These are phyloP conservation scores for Trichoderma sp. DNA, from an alignment of 2,329 filamentous ascomycete genomes.

Conservation along the genomic window DNA sequence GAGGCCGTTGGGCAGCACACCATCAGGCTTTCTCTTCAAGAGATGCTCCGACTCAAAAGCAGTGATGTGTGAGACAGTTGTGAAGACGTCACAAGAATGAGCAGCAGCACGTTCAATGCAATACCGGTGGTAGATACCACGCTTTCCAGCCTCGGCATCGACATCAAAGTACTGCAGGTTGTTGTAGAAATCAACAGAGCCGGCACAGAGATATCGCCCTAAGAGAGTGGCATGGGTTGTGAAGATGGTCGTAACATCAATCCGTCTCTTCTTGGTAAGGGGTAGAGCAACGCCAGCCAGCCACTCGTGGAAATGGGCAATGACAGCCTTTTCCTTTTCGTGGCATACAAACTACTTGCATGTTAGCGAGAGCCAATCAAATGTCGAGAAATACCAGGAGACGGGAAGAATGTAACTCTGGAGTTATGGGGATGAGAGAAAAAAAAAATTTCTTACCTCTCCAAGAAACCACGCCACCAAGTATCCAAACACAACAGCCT, in stretches of 20 bases:
- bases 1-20: constrained; percentile 91
- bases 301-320: constrained; percentile 99
- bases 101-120: constrained; percentile 95
- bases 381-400: neutral
- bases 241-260: constrained; percentile 97
- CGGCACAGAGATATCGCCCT: constrained; percentile 93
- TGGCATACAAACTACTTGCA: constrained; percentile 78
- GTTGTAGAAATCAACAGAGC: constrained; percentile 99
- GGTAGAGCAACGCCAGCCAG: constrained; percentile 91
- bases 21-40: constrained; percentile 95
- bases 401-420: neutral
- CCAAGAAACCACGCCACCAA: constrained; percentile 97
- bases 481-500: constrained; percentile 96
- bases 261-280: constrained; percentile 87
- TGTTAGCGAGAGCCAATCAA: constrained; percentile 25
- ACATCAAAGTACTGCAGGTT: constrained; percentile 97
- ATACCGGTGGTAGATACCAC: constrained; percentile 97
- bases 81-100: constrained; percentile 94
- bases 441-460: constrained; percentile 64
- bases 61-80: constrained; percentile 97
- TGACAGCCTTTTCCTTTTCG: constrained; percentile 87
- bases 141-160: constrained; percentile 93
- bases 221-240: constrained; percentile 96
- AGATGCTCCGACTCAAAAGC: constrained; percentile 98
- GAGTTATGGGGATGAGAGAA: neutral